These are phyloP conservation scores for Tetraselmis striata DNA, from an alignment of 139 green algal species.

Conservation along the genomic window DNA sequence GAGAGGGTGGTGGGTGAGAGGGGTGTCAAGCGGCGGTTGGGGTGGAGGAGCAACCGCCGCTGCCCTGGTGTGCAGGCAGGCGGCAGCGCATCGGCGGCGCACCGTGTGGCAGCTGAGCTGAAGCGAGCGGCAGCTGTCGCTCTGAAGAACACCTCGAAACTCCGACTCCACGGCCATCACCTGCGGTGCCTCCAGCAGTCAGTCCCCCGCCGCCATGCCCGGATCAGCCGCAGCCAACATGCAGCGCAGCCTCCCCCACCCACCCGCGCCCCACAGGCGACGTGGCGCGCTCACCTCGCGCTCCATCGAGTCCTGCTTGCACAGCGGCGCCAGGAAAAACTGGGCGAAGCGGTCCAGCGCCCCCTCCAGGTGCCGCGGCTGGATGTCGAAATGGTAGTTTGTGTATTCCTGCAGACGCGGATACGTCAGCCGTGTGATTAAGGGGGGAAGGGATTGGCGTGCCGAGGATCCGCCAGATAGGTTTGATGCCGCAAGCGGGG, in stretches of 20 bases:
- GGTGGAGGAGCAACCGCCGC: neutral
- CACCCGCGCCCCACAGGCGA: neutral
- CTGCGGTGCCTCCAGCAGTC: conserved; percentile 1
- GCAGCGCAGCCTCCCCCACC: neutral
- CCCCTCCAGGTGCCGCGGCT: conserved; percentile 55
- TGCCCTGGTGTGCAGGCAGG: too few species aligned
- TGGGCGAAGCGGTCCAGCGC: conserved; percentile 89
- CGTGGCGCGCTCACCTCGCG: conserved; percentile 59
- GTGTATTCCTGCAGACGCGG: conserved; percentile 74
- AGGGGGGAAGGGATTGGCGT: neutral
- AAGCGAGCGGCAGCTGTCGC: conserved; percentile 65
- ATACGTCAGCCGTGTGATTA: neutral
- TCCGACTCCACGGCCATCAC: conserved; percentile 73
- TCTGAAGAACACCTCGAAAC: conserved; percentile 72
- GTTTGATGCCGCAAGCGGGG: neutral
- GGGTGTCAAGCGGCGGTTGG: too few species aligned
- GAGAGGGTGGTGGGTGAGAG: neutral
- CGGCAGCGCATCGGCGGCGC: too few species aligned
- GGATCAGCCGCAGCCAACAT: neutral
- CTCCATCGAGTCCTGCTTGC: conserved; percentile 67
- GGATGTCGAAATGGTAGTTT: conserved; percentile 89
- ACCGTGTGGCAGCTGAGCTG: conserved; percentile 86
- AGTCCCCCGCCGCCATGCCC: neutral
- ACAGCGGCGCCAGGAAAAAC: conserved; percentile 90
- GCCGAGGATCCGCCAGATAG: neutral